Evolutionary conservation across 805 yeast species (phyloP), one percentile per base, ranked within the genome.

Genomic region (Starmerella vitae): DNA sequence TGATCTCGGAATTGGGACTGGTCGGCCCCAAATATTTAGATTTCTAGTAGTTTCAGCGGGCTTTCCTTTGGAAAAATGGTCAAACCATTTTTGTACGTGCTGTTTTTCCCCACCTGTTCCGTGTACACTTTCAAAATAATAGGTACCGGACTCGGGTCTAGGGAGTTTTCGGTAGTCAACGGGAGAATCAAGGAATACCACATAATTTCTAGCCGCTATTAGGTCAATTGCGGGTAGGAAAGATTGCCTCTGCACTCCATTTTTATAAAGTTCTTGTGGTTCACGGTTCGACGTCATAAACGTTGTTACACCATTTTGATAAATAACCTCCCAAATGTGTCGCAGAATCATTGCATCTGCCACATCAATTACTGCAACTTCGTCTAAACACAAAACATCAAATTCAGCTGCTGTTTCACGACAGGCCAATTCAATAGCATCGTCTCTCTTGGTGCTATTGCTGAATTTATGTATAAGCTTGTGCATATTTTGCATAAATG

Each of bases 311-410:
- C 97, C 97, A 53, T 79, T 78, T 37, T 77, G 72, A 27, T 57
- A 49, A 31, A 59, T 38, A 0, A 76, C 72, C 33, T 78, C 71
- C 41, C 86, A 61, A n/a, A 82, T 66, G 36, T 95, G 67, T 46
- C 98, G 72, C 31, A 91, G 66, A 25, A 91, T 67, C 97, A 91
- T 91, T 2, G 98, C 98, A 60, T 91, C 98, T 0, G 97, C 98
- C 22, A 91, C 96, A 58, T 91, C 98, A 1, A 94, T 84, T 31
- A 91, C 98, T 61, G 91, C 97, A 56, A 91, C 88, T 62, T 91
- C 98, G 61, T 91, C 98, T 57, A 91, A 83, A 59, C 98, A 91
- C 43, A 91, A 59, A 1, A 91, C 74, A 1, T 88, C 78, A 3
- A 91, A 69, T 36, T 69, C 65, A 46, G 70, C 70, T 1, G 96